Conservation (phyloP, 1,284 basidiomycete species). For the Ganoderma boninense region DNA sequence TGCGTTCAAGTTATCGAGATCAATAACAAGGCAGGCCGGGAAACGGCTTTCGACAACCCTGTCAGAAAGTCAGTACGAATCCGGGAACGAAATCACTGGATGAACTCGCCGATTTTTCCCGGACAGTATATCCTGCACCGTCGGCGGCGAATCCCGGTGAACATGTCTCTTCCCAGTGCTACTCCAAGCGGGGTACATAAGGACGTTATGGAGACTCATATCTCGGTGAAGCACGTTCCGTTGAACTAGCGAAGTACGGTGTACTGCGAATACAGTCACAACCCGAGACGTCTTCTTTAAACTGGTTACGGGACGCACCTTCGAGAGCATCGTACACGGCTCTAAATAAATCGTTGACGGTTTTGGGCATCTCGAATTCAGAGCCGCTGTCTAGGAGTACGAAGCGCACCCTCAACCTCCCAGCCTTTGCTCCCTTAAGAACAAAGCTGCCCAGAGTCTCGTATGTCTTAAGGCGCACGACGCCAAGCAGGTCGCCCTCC, state of each 20-base stretch:
- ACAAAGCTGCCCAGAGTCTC: neutral
- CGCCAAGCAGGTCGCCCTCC: conserved; percentile 1
- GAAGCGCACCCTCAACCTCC: neutral
- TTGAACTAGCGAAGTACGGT: neutral
- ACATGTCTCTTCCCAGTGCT: neutral
- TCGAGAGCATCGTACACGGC: neutral
- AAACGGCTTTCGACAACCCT: neutral
- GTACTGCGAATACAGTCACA: neutral
- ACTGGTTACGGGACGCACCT: neutral
- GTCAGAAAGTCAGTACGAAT: neutral
- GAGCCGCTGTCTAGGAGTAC: neutral
- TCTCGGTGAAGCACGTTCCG: conserved; percentile 4
- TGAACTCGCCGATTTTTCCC: neutral
- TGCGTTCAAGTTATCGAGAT: neutral
- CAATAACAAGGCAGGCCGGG: neutral
- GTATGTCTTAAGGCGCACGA: neutral
- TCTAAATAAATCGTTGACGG: neutral
- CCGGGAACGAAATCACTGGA: fast-evolving
- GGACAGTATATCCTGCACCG: neutral
- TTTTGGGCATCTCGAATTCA: neutral
- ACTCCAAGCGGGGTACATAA: conserved; percentile 6
- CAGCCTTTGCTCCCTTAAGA: neutral
- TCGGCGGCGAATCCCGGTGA: neutral
- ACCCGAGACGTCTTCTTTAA: neutral
- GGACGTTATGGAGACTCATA: neutral